Base-by-base conservation (phyloP, 306 rosid genomes). In the Vigna hirtella region DNA sequence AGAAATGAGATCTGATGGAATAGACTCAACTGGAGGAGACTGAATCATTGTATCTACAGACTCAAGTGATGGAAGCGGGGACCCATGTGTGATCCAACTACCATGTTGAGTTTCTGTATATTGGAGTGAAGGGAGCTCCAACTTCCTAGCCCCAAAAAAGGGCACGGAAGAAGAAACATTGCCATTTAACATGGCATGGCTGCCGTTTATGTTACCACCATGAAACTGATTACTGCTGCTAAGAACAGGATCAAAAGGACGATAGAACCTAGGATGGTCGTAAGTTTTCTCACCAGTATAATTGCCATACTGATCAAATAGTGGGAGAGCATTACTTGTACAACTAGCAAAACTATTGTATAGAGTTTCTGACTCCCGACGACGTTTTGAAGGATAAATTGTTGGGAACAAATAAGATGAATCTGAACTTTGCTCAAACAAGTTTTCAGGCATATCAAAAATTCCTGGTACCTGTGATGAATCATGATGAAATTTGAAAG, bases 81-180 rank as follows among this genome's bases (percentile, higher is more conserved):
- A 77, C 55, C 16, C 1, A 48, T 74, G 67, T 13, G 22, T 70
- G 77, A 78, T 88, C 97, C 90, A 91, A 77, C 81, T 77, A 80
- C 86, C 79, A 64, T 81, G 77, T 80, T 90, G 96, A 85, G 97
- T 72, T 81, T 85, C 87, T 28, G 81, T 56, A 91, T 83, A 88
- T 93, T 91, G 98, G 98, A 90, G 88, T 91, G 98, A 93, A 93
- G 98, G 98, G 98, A 90, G 96, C 96, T 91, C 98, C 85, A 63
- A 81, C 90, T 86, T 90, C 93, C 75, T 87, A 57, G 84, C 61
- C 91, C 83, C 87, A 28, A 62, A 52, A 71, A 79, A 4, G 88
- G 92, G 87, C 84, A 20, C 70, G 78, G 93, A 91, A 88, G 92
- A 88, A 57, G 96, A 86, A 83, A 88, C 81, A 68, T 88, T 93